These are phyloP conservation scores for Azolla pinnata DNA, from an alignment of 75 land plant species.

Conservation along the genomic window DNA sequence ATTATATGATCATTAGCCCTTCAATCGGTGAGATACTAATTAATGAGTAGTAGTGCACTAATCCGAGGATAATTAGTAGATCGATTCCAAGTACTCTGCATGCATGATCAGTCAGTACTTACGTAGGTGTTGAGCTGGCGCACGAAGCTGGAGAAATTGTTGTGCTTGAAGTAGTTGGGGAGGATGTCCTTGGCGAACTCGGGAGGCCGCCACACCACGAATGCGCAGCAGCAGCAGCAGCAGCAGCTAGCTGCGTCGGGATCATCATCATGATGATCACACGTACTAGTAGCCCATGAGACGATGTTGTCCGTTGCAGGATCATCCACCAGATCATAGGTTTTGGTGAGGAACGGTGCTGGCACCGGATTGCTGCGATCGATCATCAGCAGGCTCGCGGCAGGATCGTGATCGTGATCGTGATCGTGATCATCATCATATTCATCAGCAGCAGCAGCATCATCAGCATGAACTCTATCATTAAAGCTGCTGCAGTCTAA, in stretches of 20 bases:
- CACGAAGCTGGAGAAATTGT: conserved; percentile 97
- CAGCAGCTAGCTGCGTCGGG: too few species aligned
- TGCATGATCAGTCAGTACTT: conserved; percentile 11
- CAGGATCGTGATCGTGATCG: too few species aligned
- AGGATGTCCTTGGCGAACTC: conserved; percentile 66
- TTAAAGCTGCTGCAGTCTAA: too few species aligned
- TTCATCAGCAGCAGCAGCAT: too few species aligned
- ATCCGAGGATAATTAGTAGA: neutral
- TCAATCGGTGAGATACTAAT: too few species aligned
- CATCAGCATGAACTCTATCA: too few species aligned
- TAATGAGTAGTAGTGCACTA: too few species aligned
- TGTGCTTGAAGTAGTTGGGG: conserved; percentile 93
- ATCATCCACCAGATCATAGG: conserved; percentile 57
- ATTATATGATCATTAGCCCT: too few species aligned
- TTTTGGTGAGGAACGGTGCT: conserved; percentile 54
- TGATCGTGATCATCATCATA: too few species aligned
- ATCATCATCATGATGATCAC: neutral
- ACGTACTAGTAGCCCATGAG: too few species aligned
- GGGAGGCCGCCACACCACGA: conserved; percentile 69
- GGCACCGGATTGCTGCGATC: too few species aligned
- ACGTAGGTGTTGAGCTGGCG: conserved; percentile 96
- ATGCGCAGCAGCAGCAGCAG: conserved; percentile 47
- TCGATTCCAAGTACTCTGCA: neutral
- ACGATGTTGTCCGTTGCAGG: conserved; percentile 39
- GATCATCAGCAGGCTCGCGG: too few species aligned